These are phyloP conservation scores for Cucumis hystrix DNA, from an alignment of 306 rosid species.

Conservation along the genomic window DNA sequence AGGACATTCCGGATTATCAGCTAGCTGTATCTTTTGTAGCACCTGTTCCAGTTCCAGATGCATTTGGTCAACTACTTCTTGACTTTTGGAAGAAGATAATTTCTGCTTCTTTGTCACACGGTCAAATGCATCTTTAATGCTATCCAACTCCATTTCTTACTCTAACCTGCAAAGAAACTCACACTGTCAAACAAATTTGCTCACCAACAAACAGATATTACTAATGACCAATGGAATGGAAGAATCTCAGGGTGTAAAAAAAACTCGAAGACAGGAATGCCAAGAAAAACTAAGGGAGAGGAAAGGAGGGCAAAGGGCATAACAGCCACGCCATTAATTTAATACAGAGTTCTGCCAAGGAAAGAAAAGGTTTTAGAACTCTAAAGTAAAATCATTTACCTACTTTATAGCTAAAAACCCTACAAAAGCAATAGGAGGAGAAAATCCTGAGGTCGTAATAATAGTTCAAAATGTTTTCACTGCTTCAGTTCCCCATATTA, in stretches of 20 bases:
- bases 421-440: background rate
- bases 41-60: constrained; percentile 43
- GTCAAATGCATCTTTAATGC: constrained; percentile 55
- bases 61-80: constrained; percentile 37
- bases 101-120: constrained; percentile 61
- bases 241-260: background rate
- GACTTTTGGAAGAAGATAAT: constrained; percentile 55
- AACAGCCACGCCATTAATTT: background rate
- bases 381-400: background rate
- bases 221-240: background rate
- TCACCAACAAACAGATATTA: background rate
- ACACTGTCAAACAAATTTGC: background rate
- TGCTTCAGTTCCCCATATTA: background rate
- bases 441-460: background rate
- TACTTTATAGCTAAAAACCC: background rate
- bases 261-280: background rate
- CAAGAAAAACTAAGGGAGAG: background rate
- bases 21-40: constrained; percentile 43
- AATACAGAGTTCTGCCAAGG: background rate
- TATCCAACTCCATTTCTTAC: constrained; percentile 53
- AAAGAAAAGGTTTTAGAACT: background rate
- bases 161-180: background rate
- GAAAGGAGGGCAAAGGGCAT: background rate
- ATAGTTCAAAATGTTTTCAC: background rate
- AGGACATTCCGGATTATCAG: constrained; percentile 17